Percentiles rank a stretch among this genome's conserved stretches.
Evolutionary conservation across 768 basidiomycete species (phyloP).

Genomic region (Calvatia gigantea): DNA sequence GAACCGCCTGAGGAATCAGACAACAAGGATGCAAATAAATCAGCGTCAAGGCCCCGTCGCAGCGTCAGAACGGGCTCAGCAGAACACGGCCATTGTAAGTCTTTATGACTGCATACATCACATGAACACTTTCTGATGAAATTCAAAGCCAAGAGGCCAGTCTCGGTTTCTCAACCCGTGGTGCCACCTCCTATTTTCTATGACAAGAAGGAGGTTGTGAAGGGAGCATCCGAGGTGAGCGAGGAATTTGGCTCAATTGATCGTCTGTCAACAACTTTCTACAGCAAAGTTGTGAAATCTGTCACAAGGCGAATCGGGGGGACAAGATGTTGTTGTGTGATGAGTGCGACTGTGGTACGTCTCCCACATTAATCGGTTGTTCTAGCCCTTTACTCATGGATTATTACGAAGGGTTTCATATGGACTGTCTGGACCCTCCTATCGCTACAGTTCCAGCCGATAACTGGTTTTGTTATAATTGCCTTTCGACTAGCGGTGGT

Average conservation of each 20-base stretch:
- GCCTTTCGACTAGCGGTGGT: constrained; percentile 86
- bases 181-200: constrained; percentile 46
- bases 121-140: constrained; percentile 18
- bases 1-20: constrained; percentile 80
- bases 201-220: constrained; percentile 42
- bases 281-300: constrained; percentile 90
- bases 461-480: constrained; percentile 94
- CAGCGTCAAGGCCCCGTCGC: constrained; percentile 43
- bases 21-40: constrained; percentile 47
- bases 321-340: constrained; percentile 82
- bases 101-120: constrained; percentile 15
- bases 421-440: constrained; percentile 94
- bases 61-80: constrained; percentile 49
- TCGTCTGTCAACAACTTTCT: constrained; percentile 21
- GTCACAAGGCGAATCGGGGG: constrained; percentile 82
- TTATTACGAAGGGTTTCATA: constrained; percentile 77
- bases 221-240: constrained; percentile 52
- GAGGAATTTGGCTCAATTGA: constrained; percentile 24
- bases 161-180: constrained; percentile 29
- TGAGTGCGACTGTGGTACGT: constrained; percentile 44
- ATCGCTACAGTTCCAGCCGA: constrained; percentile 82
- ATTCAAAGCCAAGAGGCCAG: constrained; percentile 30
- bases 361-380: not conserved
- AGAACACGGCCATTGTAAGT: constrained; percentile 42
- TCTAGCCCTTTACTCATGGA: constrained; percentile 11